phyloP scores from a whole-genome alignment of 768 basidiomycete species.

The Agaricus bisporus region DNA sequence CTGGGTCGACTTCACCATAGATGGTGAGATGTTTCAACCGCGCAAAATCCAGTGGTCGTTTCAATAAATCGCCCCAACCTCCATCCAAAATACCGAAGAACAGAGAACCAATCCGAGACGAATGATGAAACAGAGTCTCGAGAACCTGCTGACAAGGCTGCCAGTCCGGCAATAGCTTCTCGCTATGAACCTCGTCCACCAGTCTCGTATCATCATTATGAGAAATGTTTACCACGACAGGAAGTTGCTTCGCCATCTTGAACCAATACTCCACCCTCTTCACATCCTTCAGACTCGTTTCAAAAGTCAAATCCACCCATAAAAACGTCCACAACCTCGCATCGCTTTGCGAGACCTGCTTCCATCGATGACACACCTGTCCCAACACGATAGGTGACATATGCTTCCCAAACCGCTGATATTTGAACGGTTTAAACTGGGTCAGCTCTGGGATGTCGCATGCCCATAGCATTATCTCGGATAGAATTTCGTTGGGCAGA shows the following conservation, averaged over 20 bases:
- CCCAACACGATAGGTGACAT: slow-evolving; percentile 7
- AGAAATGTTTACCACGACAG: slow-evolving; percentile 5
- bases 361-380: slow-evolving; percentile 9
- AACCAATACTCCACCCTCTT: slow-evolving; percentile 8
- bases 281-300: slow-evolving; percentile 5
- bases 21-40: slow-evolving; percentile 4
- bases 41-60: slow-evolving; percentile 3
- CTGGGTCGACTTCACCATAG: slow-evolving; percentile 7
- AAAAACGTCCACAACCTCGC: slow-evolving; percentile 11
- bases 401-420: slow-evolving; percentile 8
- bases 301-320: slow-evolving; percentile 9
- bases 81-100: slow-evolving; percentile 11
- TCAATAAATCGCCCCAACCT: slow-evolving; percentile 10
- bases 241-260: slow-evolving; percentile 6
- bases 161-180: slow-evolving; percentile 11
- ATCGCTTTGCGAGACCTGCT: slow-evolving; percentile 1
- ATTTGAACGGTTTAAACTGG: slow-evolving; percentile 7
- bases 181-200: slow-evolving; percentile 9
- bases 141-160: slow-evolving; percentile 8
- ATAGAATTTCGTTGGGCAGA: slow-evolving; percentile 10
- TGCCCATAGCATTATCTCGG: slow-evolving; percentile 10
- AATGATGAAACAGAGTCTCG: slow-evolving; percentile 1
- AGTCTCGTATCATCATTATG: slow-evolving; percentile 10
- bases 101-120: slow-evolving; percentile 1
- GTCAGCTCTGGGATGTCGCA: slow-evolving; percentile 10